Conservation (phyloP, 176 grass and related monocot genomes). For the Neostapfia colusana region DNA sequence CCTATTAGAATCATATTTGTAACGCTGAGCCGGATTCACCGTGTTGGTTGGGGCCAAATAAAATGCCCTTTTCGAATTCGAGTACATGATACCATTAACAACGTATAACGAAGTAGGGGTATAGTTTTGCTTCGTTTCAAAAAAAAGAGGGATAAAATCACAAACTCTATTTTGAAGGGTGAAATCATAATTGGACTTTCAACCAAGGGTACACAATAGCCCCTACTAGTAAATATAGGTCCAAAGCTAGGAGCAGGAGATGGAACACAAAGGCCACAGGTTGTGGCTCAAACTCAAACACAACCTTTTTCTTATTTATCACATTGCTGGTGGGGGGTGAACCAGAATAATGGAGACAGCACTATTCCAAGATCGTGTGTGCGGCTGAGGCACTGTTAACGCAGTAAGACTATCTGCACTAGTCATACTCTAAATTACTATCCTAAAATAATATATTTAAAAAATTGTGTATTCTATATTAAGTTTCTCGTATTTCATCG, state of each 20-base stretch:
- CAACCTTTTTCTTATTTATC: neutral
- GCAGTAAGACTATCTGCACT: no score
- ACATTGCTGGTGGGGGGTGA: neutral
- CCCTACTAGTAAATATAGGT: neutral
- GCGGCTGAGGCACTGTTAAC: neutral
- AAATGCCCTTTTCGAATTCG: neutral
- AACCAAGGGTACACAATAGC: no score
- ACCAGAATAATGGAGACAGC: neutral
- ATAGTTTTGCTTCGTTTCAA: no score
- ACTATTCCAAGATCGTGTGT: neutral
- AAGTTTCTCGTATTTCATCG: no score
- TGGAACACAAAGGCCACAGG: neutral
- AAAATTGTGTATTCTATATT: no score
- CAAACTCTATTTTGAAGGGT: no score
- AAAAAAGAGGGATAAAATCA: no score
- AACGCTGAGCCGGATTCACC: neutral
- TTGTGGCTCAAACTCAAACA: neutral
- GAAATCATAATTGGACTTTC: no score
- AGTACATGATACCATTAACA: neutral
- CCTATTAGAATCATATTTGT: no score
- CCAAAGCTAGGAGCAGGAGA: constrained; percentile 5
- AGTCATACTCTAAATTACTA: no score
- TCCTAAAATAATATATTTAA: no score
- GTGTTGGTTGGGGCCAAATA: neutral
- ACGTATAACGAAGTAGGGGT: no score